Evolutionary conservation across 2,329 filamentous ascomycete genomes (phyloP).

Genomic region (Exophiala alcalophila): DNA sequence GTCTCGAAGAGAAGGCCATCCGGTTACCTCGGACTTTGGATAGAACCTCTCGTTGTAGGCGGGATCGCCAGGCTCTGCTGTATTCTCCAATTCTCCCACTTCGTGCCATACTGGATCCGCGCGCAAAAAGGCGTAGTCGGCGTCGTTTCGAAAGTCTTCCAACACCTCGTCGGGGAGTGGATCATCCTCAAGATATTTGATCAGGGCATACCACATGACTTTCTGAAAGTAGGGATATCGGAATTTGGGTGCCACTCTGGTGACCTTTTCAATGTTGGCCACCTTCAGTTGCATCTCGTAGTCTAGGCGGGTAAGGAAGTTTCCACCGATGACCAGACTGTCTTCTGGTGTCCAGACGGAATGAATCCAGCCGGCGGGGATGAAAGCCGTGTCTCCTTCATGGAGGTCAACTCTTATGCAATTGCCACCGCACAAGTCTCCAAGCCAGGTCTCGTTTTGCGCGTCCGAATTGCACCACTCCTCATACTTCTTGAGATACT

Average conservation of each 20-base stretch:
- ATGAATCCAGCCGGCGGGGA: conserved; percentile 70
- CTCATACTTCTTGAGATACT: conserved; percentile 67
- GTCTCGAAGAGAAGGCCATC: conserved; percentile 56
- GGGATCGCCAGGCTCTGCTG: conserved; percentile 50
- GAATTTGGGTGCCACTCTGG: conserved; percentile 63
- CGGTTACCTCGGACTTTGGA: conserved; percentile 60
- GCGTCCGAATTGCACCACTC: conserved; percentile 67
- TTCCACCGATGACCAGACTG: conserved; percentile 68
- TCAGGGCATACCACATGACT: conserved; percentile 63
- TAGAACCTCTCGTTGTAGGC: conserved; percentile 62
- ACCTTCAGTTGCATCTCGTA: conserved; percentile 66
- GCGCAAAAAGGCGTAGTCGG: conserved; percentile 52
- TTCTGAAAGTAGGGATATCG: conserved; percentile 67
- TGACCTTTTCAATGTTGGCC: conserved; percentile 64
- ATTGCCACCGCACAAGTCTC: conserved; percentile 59
- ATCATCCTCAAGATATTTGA: conserved; percentile 63
- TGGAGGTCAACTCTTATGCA: conserved; percentile 65
- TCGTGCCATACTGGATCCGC: conserved; percentile 58
- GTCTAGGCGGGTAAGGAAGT: conserved; percentile 64
- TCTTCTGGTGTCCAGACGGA: conserved; percentile 69
- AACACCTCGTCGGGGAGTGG: conserved; percentile 58
- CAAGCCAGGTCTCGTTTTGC: conserved; percentile 65
- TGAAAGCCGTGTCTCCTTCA: conserved; percentile 67
- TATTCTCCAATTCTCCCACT: conserved; percentile 53
- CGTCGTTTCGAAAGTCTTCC: conserved; percentile 54